A percentile compares a stretch with the other conserved stretches of the same genome.
phyloP scores from a whole-genome alignment of 352 stramenopile species.

The Phytophthora macrochlamydospora region DNA sequence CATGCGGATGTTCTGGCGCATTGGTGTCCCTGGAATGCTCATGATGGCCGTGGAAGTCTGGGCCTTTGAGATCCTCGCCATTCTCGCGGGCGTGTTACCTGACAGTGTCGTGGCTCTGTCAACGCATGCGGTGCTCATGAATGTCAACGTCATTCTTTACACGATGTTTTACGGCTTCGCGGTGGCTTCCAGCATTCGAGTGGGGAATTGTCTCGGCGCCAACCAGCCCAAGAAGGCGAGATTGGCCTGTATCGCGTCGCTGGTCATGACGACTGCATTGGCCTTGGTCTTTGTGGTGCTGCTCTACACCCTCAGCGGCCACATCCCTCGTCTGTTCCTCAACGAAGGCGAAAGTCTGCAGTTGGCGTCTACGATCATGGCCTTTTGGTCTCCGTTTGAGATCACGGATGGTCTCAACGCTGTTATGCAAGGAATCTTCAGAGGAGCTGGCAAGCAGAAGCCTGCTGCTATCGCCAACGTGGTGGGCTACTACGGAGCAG shows the following conservation, averaged over 20 bases:
- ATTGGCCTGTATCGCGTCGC: slow-evolving; percentile 34
- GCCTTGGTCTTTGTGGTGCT: slow-evolving; percentile 25
- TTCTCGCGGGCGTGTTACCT: slow-evolving; percentile 48
- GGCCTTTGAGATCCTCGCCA: slow-evolving; percentile 60
- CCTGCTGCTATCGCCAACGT: slow-evolving; percentile 55
- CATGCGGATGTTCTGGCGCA: slow-evolving; percentile 38
- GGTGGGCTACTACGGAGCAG: slow-evolving; percentile 69
- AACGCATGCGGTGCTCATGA: slow-evolving; percentile 59
- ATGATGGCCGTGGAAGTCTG: slow-evolving; percentile 68
- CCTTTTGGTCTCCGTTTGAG: slow-evolving; percentile 43
- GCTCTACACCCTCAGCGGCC: slow-evolving; percentile 24
- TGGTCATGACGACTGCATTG: slow-evolving; percentile 34
- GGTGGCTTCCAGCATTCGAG: slow-evolving; percentile 57
- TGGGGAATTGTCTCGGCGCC: slow-evolving; percentile 56
- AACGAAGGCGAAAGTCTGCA: slow-evolving; percentile 34
- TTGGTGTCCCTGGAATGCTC: slow-evolving; percentile 55
- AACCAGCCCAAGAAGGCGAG: slow-evolving; percentile 41
- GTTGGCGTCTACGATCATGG: slow-evolving; percentile 43
- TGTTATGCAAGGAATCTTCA: slow-evolving; percentile 66
- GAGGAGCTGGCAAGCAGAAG: slow-evolving; percentile 56
- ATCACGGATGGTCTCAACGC: slow-evolving; percentile 52
- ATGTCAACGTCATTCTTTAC: slow-evolving; percentile 57
- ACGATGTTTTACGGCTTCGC: slow-evolving; percentile 60
- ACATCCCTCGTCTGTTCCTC: slow-evolving; percentile 45
- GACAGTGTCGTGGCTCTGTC: slow-evolving; percentile 49